Base-by-base conservation (phyloP, 768 basidiomycete genomes). In the Panaeolus papilionaceus region DNA sequence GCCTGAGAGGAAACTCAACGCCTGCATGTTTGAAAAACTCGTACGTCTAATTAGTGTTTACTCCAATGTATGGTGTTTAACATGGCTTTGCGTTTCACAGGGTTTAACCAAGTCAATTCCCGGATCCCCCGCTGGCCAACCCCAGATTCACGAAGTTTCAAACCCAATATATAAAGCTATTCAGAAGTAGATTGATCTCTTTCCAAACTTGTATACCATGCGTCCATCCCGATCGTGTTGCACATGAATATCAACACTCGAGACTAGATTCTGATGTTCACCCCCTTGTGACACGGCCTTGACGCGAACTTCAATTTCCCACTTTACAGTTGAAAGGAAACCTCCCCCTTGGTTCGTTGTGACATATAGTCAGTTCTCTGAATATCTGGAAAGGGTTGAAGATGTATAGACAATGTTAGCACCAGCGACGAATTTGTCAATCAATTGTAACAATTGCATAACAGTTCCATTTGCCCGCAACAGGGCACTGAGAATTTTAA, bases 21-120 rank as follows among this genome's bases (percentile, higher is more conserved):
- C 89, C 67, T 99, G 97, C 83, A 93, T 97, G 85, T 96, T 98
- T 75, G 92, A 96, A 79, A 98, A 98, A 78, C 86, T 99, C 72
- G 97, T 95, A 71, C 71, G 93, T 88, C 10, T 0, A 12, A 47
- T 40, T 16, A 16, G 40, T 3, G 14, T 39, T n/a, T 20, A 28
- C 28, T 63, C n/a, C 40, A 16, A 0, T 49, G 38, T 23, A 28
- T 64, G 20, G 5, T 54, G 63, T 62, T 64, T 51, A 20, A 33
- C 58, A 63, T 51, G 38, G 3, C 38, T 66, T 67, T 38, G 42
- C 42, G 45, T 38, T n/a, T 65, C 61, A 8, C 76, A 98, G 97
- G 95, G 95, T 72, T 85, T 98, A 67, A 87, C 83, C 45, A 99
- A 99, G 82, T 89, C 88, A 51, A 96, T 99, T 71, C 97, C 97